Evolutionary conservation across 2,329 filamentous ascomycete genomes (phyloP), one percentile per base, ranked within the genome.

Genomic region (Diatrype stigma): DNA sequence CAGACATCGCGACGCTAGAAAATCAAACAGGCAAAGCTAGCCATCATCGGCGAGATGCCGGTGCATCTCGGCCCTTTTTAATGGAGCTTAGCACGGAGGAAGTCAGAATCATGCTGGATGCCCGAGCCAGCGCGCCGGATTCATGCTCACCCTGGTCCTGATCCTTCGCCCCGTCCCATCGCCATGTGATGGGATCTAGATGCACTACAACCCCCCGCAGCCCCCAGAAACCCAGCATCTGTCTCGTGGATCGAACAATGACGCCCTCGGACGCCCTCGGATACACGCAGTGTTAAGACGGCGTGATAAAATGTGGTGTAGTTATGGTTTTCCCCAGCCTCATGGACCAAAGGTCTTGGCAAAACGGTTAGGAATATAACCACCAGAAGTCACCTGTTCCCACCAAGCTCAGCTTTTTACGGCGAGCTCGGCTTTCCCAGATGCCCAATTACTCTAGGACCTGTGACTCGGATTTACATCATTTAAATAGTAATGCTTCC

Each of bases 401-500:
- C 74, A 76, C 80, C 78, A 80, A 82, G 81, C 81, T 90, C 86
- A 86, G 75, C 77, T 79, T 78, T 72, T 74, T 62, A 74, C 69
- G 73, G 80, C 85, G 85, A 89, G 78, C 82, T 81, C 79, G 81
- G 82, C 79, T 78, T n/a, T 74, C 75, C 72, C 72, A 71, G 75
- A 74, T 70, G 76, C 47, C 77, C 12, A 72, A 75, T 94, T 81
- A 66, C 71, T 96, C 86, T 95, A 71, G 89, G 86, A 94, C 85
- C 89, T 94, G 91, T 96, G 90, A 88, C 91, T 89, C 84, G 87
- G 88, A 90, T 87, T 85, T 80, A 88, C 86, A 91, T 83, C 88
- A 90, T 85, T 61, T 65, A 68, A 72, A 69, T 69, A 70, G 73
- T 81, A 85, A 89, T 87, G 85, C 86, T 91, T 88, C 88, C 85